These are phyloP conservation scores for Huntiella abstrusa DNA, from an alignment of 2,329 filamentous ascomycete species.

Conservation along the genomic window DNA sequence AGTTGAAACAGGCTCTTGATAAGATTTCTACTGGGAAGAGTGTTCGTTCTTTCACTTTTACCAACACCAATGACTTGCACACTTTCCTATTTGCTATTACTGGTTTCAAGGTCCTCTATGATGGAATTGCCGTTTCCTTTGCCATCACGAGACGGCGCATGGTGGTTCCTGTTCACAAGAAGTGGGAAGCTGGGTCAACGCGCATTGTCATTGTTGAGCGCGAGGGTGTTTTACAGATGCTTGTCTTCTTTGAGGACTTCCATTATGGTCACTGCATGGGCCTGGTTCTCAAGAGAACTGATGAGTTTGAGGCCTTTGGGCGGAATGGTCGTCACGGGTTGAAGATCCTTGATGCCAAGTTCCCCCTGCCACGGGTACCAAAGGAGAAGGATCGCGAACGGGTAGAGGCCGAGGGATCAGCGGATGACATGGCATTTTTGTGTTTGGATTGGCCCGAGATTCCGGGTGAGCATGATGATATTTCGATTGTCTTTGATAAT, in stretches of 20 bases:
- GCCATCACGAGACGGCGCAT: conserved; percentile 69
- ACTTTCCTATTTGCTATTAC: conserved; percentile 62
- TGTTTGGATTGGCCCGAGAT: conserved; percentile 78
- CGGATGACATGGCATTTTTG: conserved; percentile 52
- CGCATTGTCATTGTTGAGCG: conserved; percentile 64
- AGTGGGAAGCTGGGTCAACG: conserved; percentile 70
- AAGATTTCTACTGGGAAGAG: conserved; percentile 39
- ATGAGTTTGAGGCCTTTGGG: conserved; percentile 55
- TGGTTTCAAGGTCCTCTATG: conserved; percentile 58
- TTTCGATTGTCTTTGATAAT: conserved; percentile 66
- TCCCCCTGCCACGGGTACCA: conserved; percentile 52
- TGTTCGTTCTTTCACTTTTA: conserved; percentile 53
- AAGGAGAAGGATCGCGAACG: conserved; percentile 29
- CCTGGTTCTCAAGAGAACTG: conserved; percentile 67
- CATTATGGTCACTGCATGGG: conserved; percentile 76
- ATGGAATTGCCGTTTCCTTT: conserved; percentile 53
- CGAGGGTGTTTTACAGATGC: conserved; percentile 55
- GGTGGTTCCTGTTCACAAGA: conserved; percentile 87
- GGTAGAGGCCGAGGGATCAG: conserved; percentile 7
- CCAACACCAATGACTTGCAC: conserved; percentile 51
- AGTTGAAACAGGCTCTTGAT: conserved; percentile 45
- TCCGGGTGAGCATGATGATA: conserved; percentile 83
- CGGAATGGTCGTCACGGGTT: conserved; percentile 50
- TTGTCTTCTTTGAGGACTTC: conserved; percentile 81
- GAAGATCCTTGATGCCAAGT: conserved; percentile 77